Evolutionary conservation across 192 early-diverging fungal genomes (phyloP).

Genomic region (Jimgerdemannia lactiflua): DNA sequence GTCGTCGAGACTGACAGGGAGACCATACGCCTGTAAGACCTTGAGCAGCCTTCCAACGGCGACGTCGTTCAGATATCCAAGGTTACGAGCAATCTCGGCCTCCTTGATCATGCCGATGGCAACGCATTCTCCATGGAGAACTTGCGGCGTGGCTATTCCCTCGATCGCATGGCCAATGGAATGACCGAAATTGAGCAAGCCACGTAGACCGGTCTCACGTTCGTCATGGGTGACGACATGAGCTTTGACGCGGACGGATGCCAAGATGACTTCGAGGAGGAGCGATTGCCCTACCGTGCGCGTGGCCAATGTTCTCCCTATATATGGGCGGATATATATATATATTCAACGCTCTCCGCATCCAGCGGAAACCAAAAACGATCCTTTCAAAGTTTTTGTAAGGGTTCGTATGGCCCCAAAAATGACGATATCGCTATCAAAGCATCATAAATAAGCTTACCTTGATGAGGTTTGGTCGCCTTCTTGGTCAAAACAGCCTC

Average conservation of each 20-base stretch:
- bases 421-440: no score
- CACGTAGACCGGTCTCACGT: constrained; percentile 91
- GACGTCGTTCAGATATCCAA: constrained; percentile 85
- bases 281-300: constrained; percentile 59
- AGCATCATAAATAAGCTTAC: constrained; percentile 19
- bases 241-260: constrained; percentile 89
- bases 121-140: constrained; percentile 97
- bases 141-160: constrained; percentile 80
- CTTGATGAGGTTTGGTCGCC: constrained; percentile 38
- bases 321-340: not conserved
- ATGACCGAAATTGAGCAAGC: constrained; percentile 97
- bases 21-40: constrained; percentile 82
- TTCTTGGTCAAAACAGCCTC: constrained; percentile 60
- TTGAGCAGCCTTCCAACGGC: constrained; percentile 81
- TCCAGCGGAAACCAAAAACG: no score
- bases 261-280: constrained; percentile 84
- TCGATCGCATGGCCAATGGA: constrained; percentile 97
- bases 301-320: constrained; percentile 55
- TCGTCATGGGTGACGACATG: constrained; percentile 95
- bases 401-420: no score
- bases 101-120: constrained; percentile 94
- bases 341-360: no score
- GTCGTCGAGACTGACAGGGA: constrained; percentile 85
- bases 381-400: no score
- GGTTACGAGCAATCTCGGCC: constrained; percentile 86